Conservation (phyloP, 2,329 filamentous ascomycete species). For the Drechslera avenae region DNA sequence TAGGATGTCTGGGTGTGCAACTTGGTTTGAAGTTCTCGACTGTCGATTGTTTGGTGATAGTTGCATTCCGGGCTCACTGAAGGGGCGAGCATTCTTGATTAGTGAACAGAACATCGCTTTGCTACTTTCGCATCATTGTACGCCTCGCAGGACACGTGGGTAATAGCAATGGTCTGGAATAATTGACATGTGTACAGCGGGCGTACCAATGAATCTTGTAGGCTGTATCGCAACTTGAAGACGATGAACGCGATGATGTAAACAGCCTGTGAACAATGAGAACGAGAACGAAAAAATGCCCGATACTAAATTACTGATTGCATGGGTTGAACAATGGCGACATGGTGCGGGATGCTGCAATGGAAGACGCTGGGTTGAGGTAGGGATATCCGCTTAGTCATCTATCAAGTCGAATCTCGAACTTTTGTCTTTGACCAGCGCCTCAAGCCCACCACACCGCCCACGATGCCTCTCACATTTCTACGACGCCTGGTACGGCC, state of each 20-base stretch:
- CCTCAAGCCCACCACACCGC: conserved; percentile 3
- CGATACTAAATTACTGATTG: not conserved
- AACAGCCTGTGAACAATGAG: too few species aligned
- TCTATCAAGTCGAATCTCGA: conserved; percentile 12
- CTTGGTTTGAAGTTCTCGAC: too few species aligned
- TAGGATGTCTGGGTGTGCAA: not conserved
- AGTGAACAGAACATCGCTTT: too few species aligned
- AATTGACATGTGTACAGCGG: too few species aligned
- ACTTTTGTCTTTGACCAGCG: conserved; percentile 14
- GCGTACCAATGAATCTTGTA: too few species aligned
- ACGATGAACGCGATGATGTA: too few species aligned
- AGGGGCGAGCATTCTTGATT: not conserved
- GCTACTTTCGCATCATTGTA: too few species aligned
- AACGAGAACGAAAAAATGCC: too few species aligned
- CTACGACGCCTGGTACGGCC: conserved; percentile 49
- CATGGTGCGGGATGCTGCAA: not conserved
- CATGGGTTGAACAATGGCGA: too few species aligned
- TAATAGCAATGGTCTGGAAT: too few species aligned
- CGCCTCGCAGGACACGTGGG: too few species aligned
- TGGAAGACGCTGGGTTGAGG: not conserved
- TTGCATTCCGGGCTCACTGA: not conserved
- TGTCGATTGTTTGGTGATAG: not conserved
- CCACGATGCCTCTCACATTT: conserved; percentile 48
- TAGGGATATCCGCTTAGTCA: conserved; percentile 14
- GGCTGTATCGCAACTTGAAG: too few species aligned